Evolutionary conservation across 1,139 yeast genomes (phyloP), one percentile per base, ranked within the genome.

Genomic region (Pichia terricola): DNA sequence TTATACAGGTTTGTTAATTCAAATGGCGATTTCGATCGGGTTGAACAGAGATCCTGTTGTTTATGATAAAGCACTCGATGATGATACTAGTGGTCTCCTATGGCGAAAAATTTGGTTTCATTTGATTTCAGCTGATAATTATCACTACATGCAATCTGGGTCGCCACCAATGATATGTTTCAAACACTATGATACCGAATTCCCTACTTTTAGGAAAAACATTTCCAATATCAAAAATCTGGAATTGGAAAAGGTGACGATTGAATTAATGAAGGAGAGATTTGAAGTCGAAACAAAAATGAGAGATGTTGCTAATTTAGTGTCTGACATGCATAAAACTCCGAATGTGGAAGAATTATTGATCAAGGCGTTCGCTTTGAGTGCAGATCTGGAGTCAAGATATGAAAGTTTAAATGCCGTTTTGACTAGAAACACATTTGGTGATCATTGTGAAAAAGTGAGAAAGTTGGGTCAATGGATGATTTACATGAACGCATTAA

Each of bases 91-190:
- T 26, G 63, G 68, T 42, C 66, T 67, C 51, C 56, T 69, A 27
- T 67, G 68, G 54, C 64, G 83, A 51, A 76, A 75, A 47, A 65
- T 76, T 4, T 78, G 81, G 81, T 67, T 68, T 52, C 66, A 66
- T 42, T 58, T 78, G 41, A 62, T 38, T 37, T 38, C 41, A 32
- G 40, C 22, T 34, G 48, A 39, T 43, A 51, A 28, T 30, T 36
- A 54, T 39, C 67, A 65, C 46, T 62, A 71, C 40, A 57, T 63
- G 42, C 64, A 62, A 36, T 58, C 65, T 40, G 79, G 80, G 1
- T 66, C 64, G 42, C 70, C 76, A 0, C 51, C 64, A 16, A 49
- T 62, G 28, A 61, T 68, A 7, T 55, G 59, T 45, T 57, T 57
- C 0, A 62, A 60, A 28, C 60, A 59, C 40, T 67, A 53, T 52